Conservation (phyloP, 305 asterid species). For the Salvia sclarea region DNA sequence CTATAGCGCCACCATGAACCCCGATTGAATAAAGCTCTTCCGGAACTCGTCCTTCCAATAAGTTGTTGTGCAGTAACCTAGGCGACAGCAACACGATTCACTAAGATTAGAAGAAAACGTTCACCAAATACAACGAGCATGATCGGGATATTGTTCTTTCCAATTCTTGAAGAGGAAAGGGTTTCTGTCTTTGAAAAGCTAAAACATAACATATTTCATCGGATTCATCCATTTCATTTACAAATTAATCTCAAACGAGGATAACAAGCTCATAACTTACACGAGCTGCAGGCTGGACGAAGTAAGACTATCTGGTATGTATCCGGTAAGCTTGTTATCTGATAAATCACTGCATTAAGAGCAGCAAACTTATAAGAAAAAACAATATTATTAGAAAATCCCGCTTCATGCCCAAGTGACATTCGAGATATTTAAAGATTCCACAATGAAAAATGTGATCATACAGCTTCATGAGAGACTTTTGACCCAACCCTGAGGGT, state of each 20-base stretch:
- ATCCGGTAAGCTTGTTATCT: conserved; percentile 69
- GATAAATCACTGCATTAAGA: conserved; percentile 82
- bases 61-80: conserved; percentile 76
- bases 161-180: background rate
- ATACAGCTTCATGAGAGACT: conserved; percentile 96
- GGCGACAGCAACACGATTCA: conserved; percentile 1
- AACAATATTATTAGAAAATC: background rate
- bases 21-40: conserved; percentile 88
- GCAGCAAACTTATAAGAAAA: conserved; percentile 2
- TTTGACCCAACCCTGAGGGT: conserved; percentile 75
- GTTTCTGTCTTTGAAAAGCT: background rate
- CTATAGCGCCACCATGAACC: conserved; percentile 91
- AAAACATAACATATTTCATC: background rate
- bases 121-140: background rate
- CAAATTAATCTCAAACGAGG: conserved; percentile 4
- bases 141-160: background rate
- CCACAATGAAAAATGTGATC: conserved; percentile 32
- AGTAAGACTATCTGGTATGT: conserved; percentile 79
- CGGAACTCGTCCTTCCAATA: conserved; percentile 78
- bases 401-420: background rate
- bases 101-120: background rate
- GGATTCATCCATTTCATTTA: conserved; percentile 1
- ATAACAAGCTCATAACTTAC: conserved; percentile 51
- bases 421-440: background rate
- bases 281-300: conserved; percentile 76